Conservation (phyloP, 257 asterid species). For the Solanum rostratum region DNA sequence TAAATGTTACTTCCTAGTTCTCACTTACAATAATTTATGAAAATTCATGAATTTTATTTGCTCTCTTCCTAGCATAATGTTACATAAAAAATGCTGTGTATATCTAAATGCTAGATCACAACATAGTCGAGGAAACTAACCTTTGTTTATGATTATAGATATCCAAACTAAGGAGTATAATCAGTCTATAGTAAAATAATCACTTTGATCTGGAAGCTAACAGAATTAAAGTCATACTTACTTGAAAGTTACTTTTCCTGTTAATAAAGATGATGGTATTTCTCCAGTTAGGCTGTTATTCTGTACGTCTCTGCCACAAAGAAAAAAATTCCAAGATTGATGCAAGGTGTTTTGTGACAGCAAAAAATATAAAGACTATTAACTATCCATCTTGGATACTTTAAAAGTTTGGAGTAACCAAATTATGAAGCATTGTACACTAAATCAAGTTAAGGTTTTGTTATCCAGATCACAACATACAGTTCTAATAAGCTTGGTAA, state of each 20-base stretch:
- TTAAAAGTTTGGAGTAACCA: background rate
- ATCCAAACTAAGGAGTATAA: background rate
- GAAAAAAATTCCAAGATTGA: background rate
- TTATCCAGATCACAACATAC: conserved; percentile 31
- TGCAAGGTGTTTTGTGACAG: background rate
- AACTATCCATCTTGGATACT: background rate
- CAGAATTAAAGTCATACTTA: conserved; percentile 15
- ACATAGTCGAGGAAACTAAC: background rate
- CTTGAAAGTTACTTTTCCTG: conserved; percentile 64
- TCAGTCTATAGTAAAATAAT: background rate
- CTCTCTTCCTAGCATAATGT: background rate
- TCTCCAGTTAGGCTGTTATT: conserved; percentile 78
- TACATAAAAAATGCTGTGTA: background rate
- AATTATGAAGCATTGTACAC: background rate
- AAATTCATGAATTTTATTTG: background rate
- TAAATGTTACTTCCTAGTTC: background rate
- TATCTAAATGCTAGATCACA: background rate
- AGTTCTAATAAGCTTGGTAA: conserved; percentile 65
- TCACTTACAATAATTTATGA: background rate
- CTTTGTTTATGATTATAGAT: background rate
- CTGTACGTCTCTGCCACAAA: conserved; percentile 52
- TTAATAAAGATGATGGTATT: conserved; percentile 53
- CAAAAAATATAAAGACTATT: background rate
- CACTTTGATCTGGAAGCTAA: background rate
- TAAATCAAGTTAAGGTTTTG: background rate